Evolutionary conservation across 2,329 filamentous ascomycete species (phyloP), one percentile per base, ranked within the genome.

Genomic region (Calcarisporium arbuscula): DNA sequence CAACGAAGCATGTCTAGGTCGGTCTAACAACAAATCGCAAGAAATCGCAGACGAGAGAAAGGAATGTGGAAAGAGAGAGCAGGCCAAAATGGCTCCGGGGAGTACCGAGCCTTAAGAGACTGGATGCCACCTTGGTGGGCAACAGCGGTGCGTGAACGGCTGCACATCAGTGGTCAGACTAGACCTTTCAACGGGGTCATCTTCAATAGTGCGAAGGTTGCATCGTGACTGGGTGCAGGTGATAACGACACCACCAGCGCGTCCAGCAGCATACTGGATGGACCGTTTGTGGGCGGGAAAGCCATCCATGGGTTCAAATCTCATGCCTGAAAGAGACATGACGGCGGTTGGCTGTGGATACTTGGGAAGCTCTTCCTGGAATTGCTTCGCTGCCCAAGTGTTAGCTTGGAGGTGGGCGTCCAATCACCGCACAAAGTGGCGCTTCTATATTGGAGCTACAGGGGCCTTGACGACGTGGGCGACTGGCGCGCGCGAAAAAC

Each of bases 1-100:
- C 62, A 64, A 66, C 62, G 59, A 65, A 60, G 53, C 52, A 36
- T 53, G 53, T 56, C 54, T 40, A 39, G 41, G 49, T 51, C 39
- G 48, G 50, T 39, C 51, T 50, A 35, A 49, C 44, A 46, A 41
- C 30, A 42, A 42, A 26, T 45, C 44, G 19, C 48, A 44, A 46
- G 39, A 38, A 45, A 46, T 50, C 44, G 47, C 41, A 52, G 50
- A 50, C 46, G 46, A 50, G 53, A 58, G 56, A 54, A 54, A 51
- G 45, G 51, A 58, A 53, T 52, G 49, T 43, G 50, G 47, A 58
- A 46, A 41, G 48, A 46, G 43, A 44, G 50, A 43, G 44, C 44
- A 47, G 46, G 44, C 17, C n/a, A n/a, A n/a, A n/a, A n/a, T n/a
- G n/a, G n/a, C n/a, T n/a, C 47, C 43, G 40, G 53, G 52, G 47